Conservation (phyloP, 768 basidiomycete genomes). For the Pilatotrama ljubarskyi region DNA sequence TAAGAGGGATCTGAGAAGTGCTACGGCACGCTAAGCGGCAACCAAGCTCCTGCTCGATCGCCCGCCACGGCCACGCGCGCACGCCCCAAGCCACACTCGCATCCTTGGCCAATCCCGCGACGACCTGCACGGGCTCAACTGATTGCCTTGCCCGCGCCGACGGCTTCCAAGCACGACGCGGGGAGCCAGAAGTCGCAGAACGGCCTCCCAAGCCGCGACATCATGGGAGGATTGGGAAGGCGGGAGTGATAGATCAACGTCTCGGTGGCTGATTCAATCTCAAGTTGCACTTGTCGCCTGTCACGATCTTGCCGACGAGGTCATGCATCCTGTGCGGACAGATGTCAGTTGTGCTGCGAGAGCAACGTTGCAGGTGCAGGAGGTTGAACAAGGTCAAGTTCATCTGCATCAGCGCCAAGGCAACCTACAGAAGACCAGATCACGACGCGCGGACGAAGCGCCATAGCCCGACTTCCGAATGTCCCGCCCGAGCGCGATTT, state of each 20-base stretch:
- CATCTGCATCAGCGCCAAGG: slow-evolving; percentile 1
- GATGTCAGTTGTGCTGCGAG: not conserved
- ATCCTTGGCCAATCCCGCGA: not conserved
- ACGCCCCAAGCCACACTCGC: not conserved
- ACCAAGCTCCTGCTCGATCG: not conserved
- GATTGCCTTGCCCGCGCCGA: not conserved
- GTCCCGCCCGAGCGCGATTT: no score
- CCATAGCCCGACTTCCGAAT: not conserved
- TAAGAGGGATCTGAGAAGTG: not conserved
- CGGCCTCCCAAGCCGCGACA: slow-evolving; percentile 6
- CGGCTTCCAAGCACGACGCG: not conserved
- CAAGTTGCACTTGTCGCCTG: not conserved
- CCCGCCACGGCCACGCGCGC: not conserved
- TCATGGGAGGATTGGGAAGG: not conserved
- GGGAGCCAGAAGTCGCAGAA: slow-evolving; percentile 1
- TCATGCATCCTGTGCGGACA: not conserved
- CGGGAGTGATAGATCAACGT: not conserved
- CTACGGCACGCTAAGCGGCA: slow-evolving; percentile 2
- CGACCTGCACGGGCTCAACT: not conserved
- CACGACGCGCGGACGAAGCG: not conserved
- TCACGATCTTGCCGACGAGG: not conserved
- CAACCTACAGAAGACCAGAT: not conserved
- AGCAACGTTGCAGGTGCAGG: not conserved
- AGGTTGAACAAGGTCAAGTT: not conserved
- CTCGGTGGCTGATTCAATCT: not conserved